These are phyloP conservation scores for Thielaviopsis punctulata DNA, from an alignment of 2,329 filamentous ascomycete species.

Conservation along the genomic window DNA sequence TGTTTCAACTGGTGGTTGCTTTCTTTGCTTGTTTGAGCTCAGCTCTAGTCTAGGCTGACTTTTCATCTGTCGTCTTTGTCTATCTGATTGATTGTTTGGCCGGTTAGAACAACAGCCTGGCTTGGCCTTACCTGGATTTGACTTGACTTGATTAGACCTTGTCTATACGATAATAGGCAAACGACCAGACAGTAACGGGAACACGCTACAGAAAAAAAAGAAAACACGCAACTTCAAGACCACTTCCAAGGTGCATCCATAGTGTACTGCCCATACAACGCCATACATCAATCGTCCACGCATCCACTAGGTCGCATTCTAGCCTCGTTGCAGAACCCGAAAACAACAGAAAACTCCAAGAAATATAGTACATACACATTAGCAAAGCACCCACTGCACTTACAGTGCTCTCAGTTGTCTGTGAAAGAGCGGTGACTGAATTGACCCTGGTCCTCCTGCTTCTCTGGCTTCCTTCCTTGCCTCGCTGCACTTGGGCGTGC, in stretches of 20 bases:
- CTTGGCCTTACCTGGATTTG: background rate
- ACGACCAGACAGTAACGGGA: background rate
- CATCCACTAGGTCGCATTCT: no score
- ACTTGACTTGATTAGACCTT: background rate
- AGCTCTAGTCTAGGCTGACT: background rate
- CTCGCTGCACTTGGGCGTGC: background rate
- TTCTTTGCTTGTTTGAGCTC: background rate
- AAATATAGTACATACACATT: no score
- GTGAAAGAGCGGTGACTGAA: slow-evolving; percentile 11
- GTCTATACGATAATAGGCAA: no score
- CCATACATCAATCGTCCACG: no score
- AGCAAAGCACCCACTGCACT: background rate
- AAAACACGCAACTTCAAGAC: no score
- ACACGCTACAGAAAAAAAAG: background rate
- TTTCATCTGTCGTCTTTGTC: background rate
- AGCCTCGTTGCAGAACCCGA: no score
- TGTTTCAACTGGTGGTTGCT: background rate
- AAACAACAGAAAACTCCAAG: background rate
- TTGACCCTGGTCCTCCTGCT: slow-evolving; percentile 2
- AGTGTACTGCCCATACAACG: no score
- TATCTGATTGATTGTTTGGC: background rate
- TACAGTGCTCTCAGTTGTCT: background rate
- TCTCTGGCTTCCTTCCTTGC: slow-evolving; percentile 3
- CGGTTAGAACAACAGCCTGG: background rate
- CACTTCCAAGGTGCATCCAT: no score